Base-by-base conservation (phyloP, 2,329 filamentous ascomycete genomes). In the Macrophomina tecta region DNA sequence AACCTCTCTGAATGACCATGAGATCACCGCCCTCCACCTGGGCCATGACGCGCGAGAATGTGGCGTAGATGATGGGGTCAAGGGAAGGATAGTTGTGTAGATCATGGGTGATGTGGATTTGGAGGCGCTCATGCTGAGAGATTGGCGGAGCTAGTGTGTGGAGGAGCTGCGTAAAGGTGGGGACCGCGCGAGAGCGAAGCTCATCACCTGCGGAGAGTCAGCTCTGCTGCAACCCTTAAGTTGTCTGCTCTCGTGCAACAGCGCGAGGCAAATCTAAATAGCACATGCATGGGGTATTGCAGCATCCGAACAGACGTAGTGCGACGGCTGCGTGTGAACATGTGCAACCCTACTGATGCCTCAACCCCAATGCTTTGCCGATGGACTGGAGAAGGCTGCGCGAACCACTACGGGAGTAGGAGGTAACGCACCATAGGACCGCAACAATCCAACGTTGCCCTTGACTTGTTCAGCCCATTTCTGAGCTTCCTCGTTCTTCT, bases 31-130 rank as follows among this genome's bases (percentile, higher is more conserved):
- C 95, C 81, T 99, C 95, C 53, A 99, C 95, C 81, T 99, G 95
- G n/a, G 93, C 88, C 95, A 99, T 99, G 74, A 99, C 94, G 64
- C 93, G 90, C 65, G 91, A 91, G 82, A 99, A 99, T 70, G 95
- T 93, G 67, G 87, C 87, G 80, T 98, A 93, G 73, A 98, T 92
- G 65, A 97, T 86, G 18, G 94, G 93, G 77, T 98, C 94, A 72
- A 99, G 88, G 18, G 93, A 94, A 2, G 95, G 95, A 78, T 99
- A 99, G 72, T 93, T 93, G 72, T 93, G 89, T 51, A 99, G 87
- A 78, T 98, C 95, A 82, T 99, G 95, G 8, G 94, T 97, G 70
- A 95, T 96, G 82, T 99, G 95, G 73, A 99, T 98, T 74, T 96
- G 91, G 7, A 99, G 90, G 60, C 94, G 92, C 81, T 99, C 95